Base-by-base conservation (phyloP, 2,329 filamentous ascomycete genomes). In the Curvularia verruculosa region DNA sequence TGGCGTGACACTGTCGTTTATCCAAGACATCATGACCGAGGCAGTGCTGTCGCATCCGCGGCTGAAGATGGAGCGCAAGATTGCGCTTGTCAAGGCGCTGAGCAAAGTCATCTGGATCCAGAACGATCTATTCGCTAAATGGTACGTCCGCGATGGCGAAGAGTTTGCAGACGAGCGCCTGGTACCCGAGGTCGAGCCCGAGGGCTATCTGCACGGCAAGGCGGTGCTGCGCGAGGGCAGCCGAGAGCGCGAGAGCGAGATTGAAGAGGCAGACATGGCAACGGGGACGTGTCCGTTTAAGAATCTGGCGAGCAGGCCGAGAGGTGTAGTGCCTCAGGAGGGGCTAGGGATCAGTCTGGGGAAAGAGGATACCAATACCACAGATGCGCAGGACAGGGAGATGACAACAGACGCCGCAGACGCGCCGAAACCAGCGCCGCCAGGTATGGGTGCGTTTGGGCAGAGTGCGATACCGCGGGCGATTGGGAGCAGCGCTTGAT, bases 101-200 rank as follows among this genome's bases (percentile, higher is more conserved):
- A 86, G 86, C 60, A 94, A 95, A 75, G 87, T 94, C 24, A 88
- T 94, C 63, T 94, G 90, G 90, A 92, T 94, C 64, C 91, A 94
- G 76, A 94, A 94, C 71, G 90, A 94, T 74, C 81, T 94, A 28
- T 90, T 94, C 74, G 89, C 90, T n/a, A 90, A 89, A 74, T 93
- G 89, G 88, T 90, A 92, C 67, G 85, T 90, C 34, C 81, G 84
- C 31, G 87, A 90, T 63, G 87, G 87, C 48, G 84, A 87, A 34
- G 89, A 91, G 74, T 83, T 77, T 59, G 75, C 70, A 23, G 78
- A 81, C 3, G 77, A 78, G 58, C 76, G 76, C 21, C 67, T 80
- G 19, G 69, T 74, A n/a, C 73, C 73, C 3, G 70, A 74, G 41
- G 62, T 77, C 18, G 75, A 76, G 59, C 55, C 68, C 6, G 75